Conservation (phyloP, 2,329 filamentous ascomycete genomes). For the Apiospora kogelbergensis region DNA sequence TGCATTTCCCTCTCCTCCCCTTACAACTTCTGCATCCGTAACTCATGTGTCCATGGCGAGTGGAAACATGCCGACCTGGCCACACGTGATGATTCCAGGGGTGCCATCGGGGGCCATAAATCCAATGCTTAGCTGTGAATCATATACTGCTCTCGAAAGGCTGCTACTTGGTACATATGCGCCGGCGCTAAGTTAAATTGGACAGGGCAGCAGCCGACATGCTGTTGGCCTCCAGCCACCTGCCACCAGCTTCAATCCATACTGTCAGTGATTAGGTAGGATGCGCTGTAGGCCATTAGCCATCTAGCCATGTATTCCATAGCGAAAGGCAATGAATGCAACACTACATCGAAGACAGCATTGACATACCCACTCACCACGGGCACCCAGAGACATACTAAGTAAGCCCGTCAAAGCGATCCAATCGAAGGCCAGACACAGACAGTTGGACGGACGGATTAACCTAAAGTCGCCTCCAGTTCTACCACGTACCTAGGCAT, state of each 20-base stretch:
- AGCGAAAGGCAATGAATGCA: not conserved
- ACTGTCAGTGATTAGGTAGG: too few relatives aligned
- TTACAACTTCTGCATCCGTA: not conserved
- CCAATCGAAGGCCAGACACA: not conserved
- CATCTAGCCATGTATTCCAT: not conserved
- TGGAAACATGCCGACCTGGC: not conserved
- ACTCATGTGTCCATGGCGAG: not conserved
- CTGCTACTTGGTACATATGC: not conserved
- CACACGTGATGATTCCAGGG: conserved; percentile 4
- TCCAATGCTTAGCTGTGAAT: not conserved
- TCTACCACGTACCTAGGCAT: not conserved
- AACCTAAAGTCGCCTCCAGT: not conserved
- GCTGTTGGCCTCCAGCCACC: not conserved
- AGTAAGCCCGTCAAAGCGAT: not conserved
- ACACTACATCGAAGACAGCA: not conserved
- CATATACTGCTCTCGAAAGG: not conserved
- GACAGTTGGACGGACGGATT: not conserved
- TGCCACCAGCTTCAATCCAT: too few relatives aligned
- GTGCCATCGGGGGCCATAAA: not conserved
- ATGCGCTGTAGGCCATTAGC: too few relatives aligned
- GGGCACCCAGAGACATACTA: not conserved
- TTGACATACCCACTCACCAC: not conserved
- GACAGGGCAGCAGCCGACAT: not conserved
- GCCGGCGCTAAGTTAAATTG: not conserved
- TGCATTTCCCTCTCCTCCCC: not conserved